These are phyloP conservation scores for Mallotus nudiflorus DNA, from an alignment of 345 rosid species.

Conservation along the genomic window DNA sequence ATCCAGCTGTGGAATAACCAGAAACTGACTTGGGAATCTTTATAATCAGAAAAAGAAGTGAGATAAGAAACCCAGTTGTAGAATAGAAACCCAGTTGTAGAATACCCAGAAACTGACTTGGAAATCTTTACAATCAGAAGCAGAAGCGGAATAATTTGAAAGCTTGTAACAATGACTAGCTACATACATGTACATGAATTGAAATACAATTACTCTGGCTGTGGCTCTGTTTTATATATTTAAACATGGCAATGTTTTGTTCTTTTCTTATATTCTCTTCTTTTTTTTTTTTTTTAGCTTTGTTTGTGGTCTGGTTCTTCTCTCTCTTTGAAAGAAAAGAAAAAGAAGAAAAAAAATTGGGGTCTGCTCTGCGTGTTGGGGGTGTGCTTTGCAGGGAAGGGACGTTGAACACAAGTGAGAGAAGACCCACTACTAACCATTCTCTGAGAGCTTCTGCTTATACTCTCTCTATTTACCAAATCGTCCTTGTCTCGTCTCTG, in stretches of 20 bases:
- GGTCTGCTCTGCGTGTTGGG: not conserved
- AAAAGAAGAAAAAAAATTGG: slow-evolving; percentile 12
- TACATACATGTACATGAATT: not conserved
- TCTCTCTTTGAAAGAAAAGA: slow-evolving; percentile 1
- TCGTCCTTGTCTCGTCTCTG: too few species aligned
- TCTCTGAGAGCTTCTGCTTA: slow-evolving; percentile 18
- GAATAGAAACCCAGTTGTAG: slow-evolving; percentile 18
- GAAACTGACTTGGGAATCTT: not conserved
- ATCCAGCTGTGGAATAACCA: too few species aligned
- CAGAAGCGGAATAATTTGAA: too few species aligned
- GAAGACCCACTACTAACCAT: slow-evolving; percentile 49
- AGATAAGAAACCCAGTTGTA: slow-evolving; percentile 23
- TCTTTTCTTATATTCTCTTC: slow-evolving; percentile 3
- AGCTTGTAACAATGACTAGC: not conserved
- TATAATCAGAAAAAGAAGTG: too few species aligned
- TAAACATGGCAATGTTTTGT: not conserved
- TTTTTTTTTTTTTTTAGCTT: too few species aligned
- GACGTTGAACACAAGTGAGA: slow-evolving; percentile 41
- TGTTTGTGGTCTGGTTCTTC: not conserved
- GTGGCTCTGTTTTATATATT: not conserved
- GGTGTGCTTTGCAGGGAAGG: slow-evolving; percentile 46
- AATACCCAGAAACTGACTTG: slow-evolving; percentile 9
- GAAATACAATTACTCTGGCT: not conserved
- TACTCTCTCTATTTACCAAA: too few species aligned
- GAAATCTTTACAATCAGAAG: not conserved